Evolutionary conservation across 2,329 filamentous ascomycete genomes (phyloP), one percentile per base, ranked within the genome.

Genomic region (Pseudogymnoascus sp.): DNA sequence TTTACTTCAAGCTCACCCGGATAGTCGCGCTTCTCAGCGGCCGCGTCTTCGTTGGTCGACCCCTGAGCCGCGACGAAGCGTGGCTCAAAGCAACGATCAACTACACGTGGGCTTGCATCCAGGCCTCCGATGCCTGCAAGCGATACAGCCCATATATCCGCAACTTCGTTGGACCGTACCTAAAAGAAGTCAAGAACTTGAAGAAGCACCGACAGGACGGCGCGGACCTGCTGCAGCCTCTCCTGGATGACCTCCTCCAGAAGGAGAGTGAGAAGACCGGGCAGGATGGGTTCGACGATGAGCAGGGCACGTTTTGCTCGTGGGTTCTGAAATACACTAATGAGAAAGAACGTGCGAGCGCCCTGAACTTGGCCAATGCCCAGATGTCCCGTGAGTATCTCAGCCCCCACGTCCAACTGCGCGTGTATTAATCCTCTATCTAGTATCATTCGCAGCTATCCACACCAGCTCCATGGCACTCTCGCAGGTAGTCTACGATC

Each of bases 401-500:
- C 13, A 40, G 11, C 11, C 47, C 2, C 16, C 16, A 21, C 10
- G 59, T n/a, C 26, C 53, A 37, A 47, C 14, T 59, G 59, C 38
- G 24, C 64, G 63, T 29, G 26, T 44, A 56, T 37, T 65, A 42
- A 61, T 31, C 29, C 6, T 14, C 21, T n/a, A 10, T 29, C 6
- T 16, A 68, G 67, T 82, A 7, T 77, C 74, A 42, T 79, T 82
- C 61, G 80, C 80, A 0, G 78, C 81, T 1, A 82, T 84, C 29
- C 79, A 82, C 64, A 82, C 80, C 0, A 83, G 80, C 0, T 77
- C 78, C 0, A 69, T 79, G 53, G 74, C 78, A 0, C 67, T 76
- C 0, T 80, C 78, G 1, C 72, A 83, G 75, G 64, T 79, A 67
- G 76, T 86, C 59, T 84, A 81, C 68, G 79, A 82, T 63, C 70